Base-by-base conservation (phyloP, 108 stramenopile species). In the Skeletonema marinoi region DNA sequence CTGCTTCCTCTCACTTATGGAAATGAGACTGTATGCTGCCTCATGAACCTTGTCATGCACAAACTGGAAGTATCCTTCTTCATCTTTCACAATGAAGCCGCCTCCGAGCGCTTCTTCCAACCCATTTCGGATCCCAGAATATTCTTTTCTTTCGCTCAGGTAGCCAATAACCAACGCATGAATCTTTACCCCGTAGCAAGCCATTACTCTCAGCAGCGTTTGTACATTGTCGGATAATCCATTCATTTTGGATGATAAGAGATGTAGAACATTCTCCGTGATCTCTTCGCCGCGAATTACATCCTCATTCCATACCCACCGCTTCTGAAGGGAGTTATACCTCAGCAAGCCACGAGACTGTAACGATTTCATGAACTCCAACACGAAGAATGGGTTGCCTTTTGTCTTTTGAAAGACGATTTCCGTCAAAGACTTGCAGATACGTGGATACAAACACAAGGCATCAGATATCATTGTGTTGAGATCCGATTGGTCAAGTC, bases 121-220 rank as follows among this genome's bases (percentile, higher is more conserved):
- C n/a, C n/a, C 31, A 39, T 30, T 31, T 16, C n/a, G 39, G 12
- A 82, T 31, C 41, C 60, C 71, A 6, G 33, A 51, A 38, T 65
- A 65, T 1, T 41, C 12, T 50, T 25, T 0, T 13, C 32, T 21
- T 21, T 17, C 30, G 25, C 33, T 19, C 10, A 82, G 32, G 13
- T 21, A 16, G 12, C 16, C 64, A 16, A 79, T 65, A 8, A 60
- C 42, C n/a, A 29, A 30, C 51, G 44, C 51, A 30, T 68, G 17
- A 11, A 73, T 66, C 39, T 73, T 71, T 16, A 32, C 62, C 17
- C 83, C 83, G 64, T 74, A 74, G 44, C 83, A 84, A 13, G 83
- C 30, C 16, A 68, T 78, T 19, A 78, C 46, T 32, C 65, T 78
- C 50, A 84, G 21, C 0, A 67, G 48, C 11, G n/a, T 16, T 51